Base-by-base conservation (phyloP, 768 basidiomycete genomes). In the Tubosaeta brunneosetosa region DNA sequence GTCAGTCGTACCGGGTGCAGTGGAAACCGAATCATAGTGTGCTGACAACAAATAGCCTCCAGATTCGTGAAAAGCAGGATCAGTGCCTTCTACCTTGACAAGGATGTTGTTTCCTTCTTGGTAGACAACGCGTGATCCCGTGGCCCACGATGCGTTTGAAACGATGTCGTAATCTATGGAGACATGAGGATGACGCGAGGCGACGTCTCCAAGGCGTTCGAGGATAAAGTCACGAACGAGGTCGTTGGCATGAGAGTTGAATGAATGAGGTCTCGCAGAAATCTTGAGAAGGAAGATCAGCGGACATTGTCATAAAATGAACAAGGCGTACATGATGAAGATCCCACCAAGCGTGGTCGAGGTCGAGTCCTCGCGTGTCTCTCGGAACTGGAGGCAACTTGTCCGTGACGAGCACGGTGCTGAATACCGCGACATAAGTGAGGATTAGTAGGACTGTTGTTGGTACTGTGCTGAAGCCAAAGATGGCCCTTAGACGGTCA, bases 21-120 rank as follows among this genome's bases (percentile, higher is more conserved):
- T 85, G 0, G 87, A 85, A 5, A 89, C 88, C 0, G 88, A 89
- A 68, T 90, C 88, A 64, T 81, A 91, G 61, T 92, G 91, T 2
- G 89, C 88, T 0, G 88, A 90, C 54, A 92, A 83, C 10, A 92
- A 65, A 3, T 88, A 83, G 17, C 73, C 83, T 4, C 74, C 73
- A 22, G 55, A 66, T 13, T 66, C 50, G 16, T 60, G 53, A 25
- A 63, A 66, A 6, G 58, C 54, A 6, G 69, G 60, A 16, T 79
- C 75, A 0, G 73, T 74, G 1, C 84, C 85, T 49, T 80, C 74
- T 26, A 87, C 66, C 61, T 81, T 86, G 42, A 86, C 80, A 4
- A 88, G 68, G 25, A 88, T 72, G 55, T 90, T 90, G 17, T 73
- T 82, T 4, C 81, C 80, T 63, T 88, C 84, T 56, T 84, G 86